Base-by-base conservation (phyloP, 139 green algal species). In the Coelastrella sp. region DNA sequence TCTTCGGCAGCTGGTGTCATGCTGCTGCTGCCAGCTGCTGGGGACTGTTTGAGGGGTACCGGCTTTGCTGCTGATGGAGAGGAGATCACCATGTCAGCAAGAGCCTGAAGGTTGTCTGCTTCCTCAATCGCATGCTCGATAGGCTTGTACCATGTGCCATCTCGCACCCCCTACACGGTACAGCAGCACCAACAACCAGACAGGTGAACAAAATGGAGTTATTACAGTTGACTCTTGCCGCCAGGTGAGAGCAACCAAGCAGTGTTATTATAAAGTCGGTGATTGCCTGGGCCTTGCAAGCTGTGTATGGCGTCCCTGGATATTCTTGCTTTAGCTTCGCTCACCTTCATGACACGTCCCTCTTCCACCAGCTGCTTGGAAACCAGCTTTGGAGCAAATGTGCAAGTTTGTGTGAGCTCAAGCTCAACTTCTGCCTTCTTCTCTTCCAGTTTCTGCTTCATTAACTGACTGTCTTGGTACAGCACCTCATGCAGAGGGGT, bases 401-500 rank as follows among this genome's bases (percentile, higher is more conserved):
- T 84, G 80, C 90, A 94, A 63, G 87, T 77, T 57, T 76, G 64
- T 8, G 86, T 63, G 38, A 37, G 40, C 15, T 84, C 85, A 5
- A 38, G 63, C 78, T 89, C 76, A 17, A 51, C 45, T 4, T 76
- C 81, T 17, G 74, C 62, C n/a, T 76, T 75, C 78, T 40, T 30
- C 69, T 83, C 66, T 0, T 86, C 69, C 23, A 74, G 75, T 60
- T 85, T 88, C 19, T 51, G 37, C 37, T 83, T 82, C 38, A 74
- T 67, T 25, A 69, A 41, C 53, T 67, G 76, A 1, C 87, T 75
- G 9, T 87, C 85, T 23, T 79, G 48, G 80, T 93, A 88, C 59
- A 93, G 76, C 57, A 92, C 25, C 48, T 93, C 89, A 69, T 91
- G 83, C 30, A 82, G 66, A 25, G 87, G 85, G 15, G 84, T 81